Evolutionary conservation across 2,329 filamentous ascomycete genomes (phyloP), one percentile per base, ranked within the genome.

Genomic region (Exophiala phaeomuriformis): DNA sequence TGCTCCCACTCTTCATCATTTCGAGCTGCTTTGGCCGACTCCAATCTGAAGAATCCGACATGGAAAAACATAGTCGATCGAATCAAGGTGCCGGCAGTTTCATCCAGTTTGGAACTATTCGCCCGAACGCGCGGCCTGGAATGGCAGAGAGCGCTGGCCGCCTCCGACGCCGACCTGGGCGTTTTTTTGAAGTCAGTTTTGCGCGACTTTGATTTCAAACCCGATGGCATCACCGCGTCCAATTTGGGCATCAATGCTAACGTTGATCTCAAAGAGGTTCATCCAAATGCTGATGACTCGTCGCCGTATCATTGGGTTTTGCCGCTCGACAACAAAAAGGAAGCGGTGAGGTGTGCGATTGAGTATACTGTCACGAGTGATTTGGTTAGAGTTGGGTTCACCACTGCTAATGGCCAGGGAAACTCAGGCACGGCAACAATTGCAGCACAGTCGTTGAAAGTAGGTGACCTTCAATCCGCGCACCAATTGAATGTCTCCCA

Each of bases 1-100:
- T 61, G 59, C 39, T 49, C 51, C 31, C 56, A 59, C 40, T 59
- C 59, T 3, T 5, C 42, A 35, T 55, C 46, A 10, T 61, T 61
- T 30, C 42, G 52, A 41, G 12, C 39, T 4, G 39, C 39, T 12
- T 28, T 41, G 39, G 5, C 19, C 19, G 36, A 51, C 3, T 41
- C 49, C 29, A 45, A 53, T 27, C 29, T 19, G 2, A 19, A 19
- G 19, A 19, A 2, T 2, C 19, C 19, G 19, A 19, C 19, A 19
- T 58, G 56, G 56, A 9, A 28, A 5, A 41, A 46, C 12, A 12
- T 59, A 5, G 40, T 36, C n/a, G 7, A 32, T 10, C 32, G 31
- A 30, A 53, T 59, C 49, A 31, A 29, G 42, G 4, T 51, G 43
- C 12, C 31, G 40, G 8, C 19, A 19, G 19, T 19, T 19, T 19